These are phyloP conservation scores for Penicillium chermesinum DNA, from an alignment of 495 filamentous ascomycete genomes.

Conservation along the genomic window DNA sequence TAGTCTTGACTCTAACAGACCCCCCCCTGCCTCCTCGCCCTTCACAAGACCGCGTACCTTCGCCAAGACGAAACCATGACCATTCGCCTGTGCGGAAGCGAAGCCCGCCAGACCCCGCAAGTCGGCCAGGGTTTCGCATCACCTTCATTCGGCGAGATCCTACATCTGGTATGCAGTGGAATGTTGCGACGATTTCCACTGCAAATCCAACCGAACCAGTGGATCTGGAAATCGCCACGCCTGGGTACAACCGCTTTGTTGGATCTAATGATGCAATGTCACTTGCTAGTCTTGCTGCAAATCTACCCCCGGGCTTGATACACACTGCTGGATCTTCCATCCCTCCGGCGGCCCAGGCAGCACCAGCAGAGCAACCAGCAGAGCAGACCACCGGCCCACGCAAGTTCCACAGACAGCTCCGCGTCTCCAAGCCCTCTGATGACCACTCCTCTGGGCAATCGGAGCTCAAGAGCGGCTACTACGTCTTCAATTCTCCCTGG, in stretches of 20 bases:
- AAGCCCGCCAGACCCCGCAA: not conserved
- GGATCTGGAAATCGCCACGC: slow-evolving; percentile 57
- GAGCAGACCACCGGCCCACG: slow-evolving; percentile 23
- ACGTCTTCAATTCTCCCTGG: slow-evolving; percentile 77
- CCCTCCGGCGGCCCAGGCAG: slow-evolving; percentile 3
- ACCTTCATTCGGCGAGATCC: slow-evolving; percentile 89
- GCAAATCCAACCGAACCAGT: slow-evolving; percentile 34
- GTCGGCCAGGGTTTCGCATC: slow-evolving; percentile 50
- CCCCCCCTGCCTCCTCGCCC: slow-evolving; percentile 30
- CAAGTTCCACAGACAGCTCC: slow-evolving; percentile 37
- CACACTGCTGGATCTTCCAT: slow-evolving; percentile 15
- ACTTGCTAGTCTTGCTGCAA: slow-evolving; percentile 26
- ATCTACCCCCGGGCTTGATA: slow-evolving; percentile 23
- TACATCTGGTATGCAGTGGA: slow-evolving; percentile 75
- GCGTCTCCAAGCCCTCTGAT: slow-evolving; percentile 30
- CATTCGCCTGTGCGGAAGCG: slow-evolving; percentile 6
- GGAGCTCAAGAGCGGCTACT: slow-evolving; percentile 45
- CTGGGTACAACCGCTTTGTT: slow-evolving; percentile 58
- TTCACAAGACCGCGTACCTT: slow-evolving; percentile 20
- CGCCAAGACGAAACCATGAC: slow-evolving; percentile 26
- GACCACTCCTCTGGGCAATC: slow-evolving; percentile 19
- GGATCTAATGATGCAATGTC: slow-evolving; percentile 34
- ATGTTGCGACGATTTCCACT: slow-evolving; percentile 68
- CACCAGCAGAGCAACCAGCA: slow-evolving; percentile 9
- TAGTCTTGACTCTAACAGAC: slow-evolving; percentile 33